Evolutionary conservation across 2,329 filamentous ascomycete species (phyloP).

Genomic region (Trichoderma sp.): DNA sequence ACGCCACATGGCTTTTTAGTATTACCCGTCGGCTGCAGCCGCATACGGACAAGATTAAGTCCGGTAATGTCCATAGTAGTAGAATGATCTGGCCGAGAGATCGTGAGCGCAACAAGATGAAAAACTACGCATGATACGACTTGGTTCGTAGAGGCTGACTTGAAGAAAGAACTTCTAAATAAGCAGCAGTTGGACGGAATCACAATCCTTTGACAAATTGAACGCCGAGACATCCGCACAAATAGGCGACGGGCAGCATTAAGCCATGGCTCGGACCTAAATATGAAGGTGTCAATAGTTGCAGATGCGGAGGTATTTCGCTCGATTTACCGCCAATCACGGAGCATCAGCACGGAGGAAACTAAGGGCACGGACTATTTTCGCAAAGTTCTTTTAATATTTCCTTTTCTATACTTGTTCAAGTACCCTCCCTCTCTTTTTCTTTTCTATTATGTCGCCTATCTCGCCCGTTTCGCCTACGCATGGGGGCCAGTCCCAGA

Average conservation of each 20-base stretch:
- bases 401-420: constrained; percentile 7
- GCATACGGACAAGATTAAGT: neutral
- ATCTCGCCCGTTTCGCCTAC: constrained; percentile 10
- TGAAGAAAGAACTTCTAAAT: neutral
- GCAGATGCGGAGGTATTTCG: neutral
- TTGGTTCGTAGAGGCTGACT: neutral
- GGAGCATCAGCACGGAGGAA: neutral
- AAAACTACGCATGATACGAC: neutral
- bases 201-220: neutral
- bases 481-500: constrained; percentile 45
- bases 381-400: constrained; percentile 8
- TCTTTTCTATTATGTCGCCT: neutral
- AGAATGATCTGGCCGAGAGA: neutral
- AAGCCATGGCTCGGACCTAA: neutral
- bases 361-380: neutral
- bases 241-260: neutral
- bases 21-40: neutral
- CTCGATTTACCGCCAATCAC: neutral
- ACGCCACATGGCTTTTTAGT: neutral
- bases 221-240: neutral
- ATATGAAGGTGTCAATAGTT: neutral
- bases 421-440: neutral
- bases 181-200: neutral
- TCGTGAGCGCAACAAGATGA: neutral
- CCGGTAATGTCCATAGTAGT: neutral